Evolutionary conservation across 768 basidiomycete genomes (phyloP).

Genomic region (Ramaria rubella): DNA sequence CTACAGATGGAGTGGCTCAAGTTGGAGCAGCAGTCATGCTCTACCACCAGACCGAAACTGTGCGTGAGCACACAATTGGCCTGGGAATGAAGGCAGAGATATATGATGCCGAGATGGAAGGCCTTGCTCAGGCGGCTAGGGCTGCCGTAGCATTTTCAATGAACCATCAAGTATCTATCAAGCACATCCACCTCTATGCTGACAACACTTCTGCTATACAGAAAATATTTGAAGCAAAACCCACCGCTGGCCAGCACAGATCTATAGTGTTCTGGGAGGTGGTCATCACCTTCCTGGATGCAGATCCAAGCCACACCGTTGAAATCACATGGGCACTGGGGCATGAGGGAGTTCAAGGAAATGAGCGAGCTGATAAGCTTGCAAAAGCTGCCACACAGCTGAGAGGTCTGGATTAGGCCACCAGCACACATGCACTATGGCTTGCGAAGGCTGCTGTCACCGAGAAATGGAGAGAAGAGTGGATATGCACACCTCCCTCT

Average conservation of each 20-base stretch:
- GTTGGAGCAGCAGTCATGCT: constrained; percentile 10
- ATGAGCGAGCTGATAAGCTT: too few relatives aligned
- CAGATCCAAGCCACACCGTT: not conserved
- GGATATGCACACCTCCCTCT: too few relatives aligned
- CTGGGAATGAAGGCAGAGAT: constrained; percentile 9
- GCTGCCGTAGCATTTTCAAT: not conserved
- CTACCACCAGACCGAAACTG: not conserved
- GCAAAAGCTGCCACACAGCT: too few relatives aligned
- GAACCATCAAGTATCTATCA: not conserved
- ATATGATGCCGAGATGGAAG: constrained; percentile 13
- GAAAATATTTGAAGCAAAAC: too few relatives aligned
- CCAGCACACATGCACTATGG: too few relatives aligned
- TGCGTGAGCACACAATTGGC: not conserved
- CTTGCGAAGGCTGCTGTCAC: too few relatives aligned
- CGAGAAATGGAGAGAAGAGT: too few relatives aligned
- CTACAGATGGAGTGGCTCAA: not conserved
- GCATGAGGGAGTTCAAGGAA: too few relatives aligned
- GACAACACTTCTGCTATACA: constrained; percentile 10
- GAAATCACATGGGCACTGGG: not conserved
- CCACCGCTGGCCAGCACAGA: not conserved
- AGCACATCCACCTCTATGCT: constrained; percentile 2
- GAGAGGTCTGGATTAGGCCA: too few relatives aligned
- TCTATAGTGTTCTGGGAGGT: not conserved
- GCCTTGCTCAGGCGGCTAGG: not conserved
- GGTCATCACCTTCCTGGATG: constrained; percentile 10